Evolutionary conservation across 257 asterid genomes (phyloP).

Genomic region (Solanum dulcamara): DNA sequence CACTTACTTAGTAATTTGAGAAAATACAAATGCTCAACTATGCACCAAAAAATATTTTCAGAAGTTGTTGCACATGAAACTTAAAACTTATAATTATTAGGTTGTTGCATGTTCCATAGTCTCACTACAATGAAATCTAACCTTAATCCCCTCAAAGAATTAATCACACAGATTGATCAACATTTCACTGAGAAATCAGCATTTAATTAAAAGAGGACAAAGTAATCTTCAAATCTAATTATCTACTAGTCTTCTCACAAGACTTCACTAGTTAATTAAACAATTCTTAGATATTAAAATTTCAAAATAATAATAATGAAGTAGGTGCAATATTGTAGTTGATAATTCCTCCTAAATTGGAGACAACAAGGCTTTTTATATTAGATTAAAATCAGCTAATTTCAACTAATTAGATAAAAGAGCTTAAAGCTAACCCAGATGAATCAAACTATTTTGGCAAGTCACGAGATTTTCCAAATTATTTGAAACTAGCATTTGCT

Average conservation of each 20-base stretch:
- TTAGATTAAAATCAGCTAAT: neutral
- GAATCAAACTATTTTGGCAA: neutral
- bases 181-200: neutral
- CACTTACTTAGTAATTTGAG: neutral
- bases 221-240: neutral
- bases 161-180: neutral
- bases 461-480: neutral
- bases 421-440: neutral
- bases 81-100: neutral
- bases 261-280: neutral
- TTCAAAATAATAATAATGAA: neutral
- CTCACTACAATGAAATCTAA: neutral
- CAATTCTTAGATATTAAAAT: neutral
- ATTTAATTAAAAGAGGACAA: neutral
- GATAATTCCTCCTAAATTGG: neutral
- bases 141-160: neutral
- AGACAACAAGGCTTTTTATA: neutral
- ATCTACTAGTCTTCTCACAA: neutral
- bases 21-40: neutral
- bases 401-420: neutral
- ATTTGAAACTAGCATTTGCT: neutral
- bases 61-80: neutral
- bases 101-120: neutral
- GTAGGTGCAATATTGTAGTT: neutral
- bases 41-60: neutral